Evolutionary conservation across 768 basidiomycete genomes (phyloP).

Genomic region (Termitomyces eurrhizus): DNA sequence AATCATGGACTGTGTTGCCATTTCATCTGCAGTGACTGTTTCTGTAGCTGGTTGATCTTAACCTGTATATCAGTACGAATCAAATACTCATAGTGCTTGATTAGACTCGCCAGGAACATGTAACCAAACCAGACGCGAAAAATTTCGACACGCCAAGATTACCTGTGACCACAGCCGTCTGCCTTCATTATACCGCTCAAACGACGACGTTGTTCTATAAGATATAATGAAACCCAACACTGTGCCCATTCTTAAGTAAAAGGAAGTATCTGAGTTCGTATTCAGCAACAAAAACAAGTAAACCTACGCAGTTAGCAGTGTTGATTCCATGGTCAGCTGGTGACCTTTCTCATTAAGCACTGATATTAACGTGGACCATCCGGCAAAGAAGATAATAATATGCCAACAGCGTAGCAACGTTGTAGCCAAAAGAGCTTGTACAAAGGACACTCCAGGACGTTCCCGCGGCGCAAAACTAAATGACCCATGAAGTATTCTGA

Average conservation of each 20-base stretch:
- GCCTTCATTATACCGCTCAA: slow-evolving; percentile 77
- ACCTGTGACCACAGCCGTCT: slow-evolving; percentile 67
- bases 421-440: slow-evolving; percentile 41
- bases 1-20: slow-evolving; percentile 45
- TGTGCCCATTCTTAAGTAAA: slow-evolving; percentile 43
- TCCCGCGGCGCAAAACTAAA: slow-evolving; percentile 35
- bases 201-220: slow-evolving; percentile 67
- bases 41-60: slow-evolving; percentile 21
- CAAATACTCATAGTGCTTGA: background rate
- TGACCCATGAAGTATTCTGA: background rate
- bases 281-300: slow-evolving; percentile 19
- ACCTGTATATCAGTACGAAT: background rate
- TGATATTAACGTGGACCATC: slow-evolving; percentile 56
- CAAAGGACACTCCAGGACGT: slow-evolving; percentile 32
- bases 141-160: slow-evolving; percentile 49
- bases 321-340: slow-evolving; percentile 39
- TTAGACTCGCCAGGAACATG: slow-evolving; percentile 50
- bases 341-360: slow-evolving; percentile 46
- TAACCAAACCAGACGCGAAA: slow-evolving; percentile 65
- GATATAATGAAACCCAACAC: slow-evolving; percentile 75
- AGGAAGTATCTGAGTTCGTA: background rate
- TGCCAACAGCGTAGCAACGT: slow-evolving; percentile 61
- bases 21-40: slow-evolving; percentile 22
- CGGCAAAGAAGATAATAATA: slow-evolving; percentile 59
- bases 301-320: slow-evolving; percentile 67